Conservation (phyloP, 805 yeast genomes). For the Zygosaccharomyces pseudorouxii region DNA sequence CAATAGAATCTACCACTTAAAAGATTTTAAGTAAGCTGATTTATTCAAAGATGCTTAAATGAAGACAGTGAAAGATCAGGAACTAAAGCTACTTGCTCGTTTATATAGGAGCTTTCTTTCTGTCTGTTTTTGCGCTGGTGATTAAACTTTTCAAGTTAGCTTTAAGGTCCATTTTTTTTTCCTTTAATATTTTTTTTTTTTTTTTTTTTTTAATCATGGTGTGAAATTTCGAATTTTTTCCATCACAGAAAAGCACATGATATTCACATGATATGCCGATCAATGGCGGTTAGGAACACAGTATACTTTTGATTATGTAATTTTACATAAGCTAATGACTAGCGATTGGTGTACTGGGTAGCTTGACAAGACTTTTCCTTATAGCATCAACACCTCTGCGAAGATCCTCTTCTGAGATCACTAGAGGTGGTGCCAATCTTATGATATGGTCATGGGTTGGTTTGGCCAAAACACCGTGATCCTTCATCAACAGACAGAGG, state of each 20-base stretch:
- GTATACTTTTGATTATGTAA: not conserved
- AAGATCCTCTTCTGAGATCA: constrained; percentile 82
- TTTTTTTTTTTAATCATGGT: not conserved
- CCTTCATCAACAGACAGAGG: constrained; percentile 82
- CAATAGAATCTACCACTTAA: not conserved
- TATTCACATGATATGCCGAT: not conserved
- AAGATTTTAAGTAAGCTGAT: not conserved
- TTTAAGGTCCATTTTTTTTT: not conserved
- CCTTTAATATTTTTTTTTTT: not conserved
- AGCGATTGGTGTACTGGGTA: constrained; percentile 15
- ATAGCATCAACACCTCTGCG: constrained; percentile 76
- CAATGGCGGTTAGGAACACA: not conserved
- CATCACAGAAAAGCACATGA: not conserved
- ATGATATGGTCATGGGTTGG: constrained; percentile 96
- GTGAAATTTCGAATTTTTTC: not conserved
- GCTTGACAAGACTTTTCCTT: constrained; percentile 11
- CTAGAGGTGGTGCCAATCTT: constrained; percentile 94
- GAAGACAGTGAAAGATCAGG: not conserved
- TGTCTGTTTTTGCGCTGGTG: not conserved
- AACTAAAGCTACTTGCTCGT: not conserved
- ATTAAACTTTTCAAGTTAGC: too few relatives aligned
- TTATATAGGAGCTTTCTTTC: not conserved
- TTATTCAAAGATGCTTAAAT: not conserved
- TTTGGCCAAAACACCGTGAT: constrained; percentile 85
- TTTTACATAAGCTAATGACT: constrained; percentile 6